Conservation (phyloP, 2,329 filamentous ascomycete species). For the Aspergillus sp. region DNA sequence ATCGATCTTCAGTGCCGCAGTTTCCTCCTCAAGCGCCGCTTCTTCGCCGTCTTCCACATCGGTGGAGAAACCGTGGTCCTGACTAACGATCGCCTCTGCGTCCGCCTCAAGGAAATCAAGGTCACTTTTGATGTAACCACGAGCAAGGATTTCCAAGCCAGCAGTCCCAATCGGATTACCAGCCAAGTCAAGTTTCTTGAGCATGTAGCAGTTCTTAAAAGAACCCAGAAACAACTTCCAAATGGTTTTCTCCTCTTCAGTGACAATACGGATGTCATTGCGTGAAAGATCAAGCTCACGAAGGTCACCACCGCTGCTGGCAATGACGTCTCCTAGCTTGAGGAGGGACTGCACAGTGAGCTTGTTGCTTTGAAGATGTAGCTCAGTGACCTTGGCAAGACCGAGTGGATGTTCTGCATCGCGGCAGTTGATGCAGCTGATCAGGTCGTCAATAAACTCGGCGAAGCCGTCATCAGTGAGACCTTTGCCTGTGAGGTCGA, state of each 20-base stretch:
- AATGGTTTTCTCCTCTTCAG: constrained; percentile 33
- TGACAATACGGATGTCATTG: constrained; percentile 45
- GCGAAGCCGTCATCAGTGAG: constrained; percentile 48
- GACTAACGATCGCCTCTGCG: constrained; percentile 17
- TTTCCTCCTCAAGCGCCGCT: constrained; percentile 3
- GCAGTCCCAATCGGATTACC: constrained; percentile 43
- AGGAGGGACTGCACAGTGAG: constrained; percentile 44
- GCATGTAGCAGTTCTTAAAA: constrained; percentile 43
- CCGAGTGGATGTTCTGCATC: constrained; percentile 29
- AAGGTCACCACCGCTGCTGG: constrained; percentile 44
- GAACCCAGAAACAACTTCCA: constrained; percentile 48
- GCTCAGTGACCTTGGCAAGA: constrained; percentile 43
- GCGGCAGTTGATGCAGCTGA: constrained; percentile 37
- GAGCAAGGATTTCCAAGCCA: constrained; percentile 48
- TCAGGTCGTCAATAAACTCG: constrained; percentile 44
- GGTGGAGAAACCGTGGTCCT: neutral
- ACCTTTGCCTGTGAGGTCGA: constrained; percentile 46
- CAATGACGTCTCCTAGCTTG: constrained; percentile 43
- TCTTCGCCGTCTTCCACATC: constrained; percentile 4
- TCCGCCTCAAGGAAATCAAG: constrained; percentile 33
- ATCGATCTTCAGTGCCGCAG: constrained; percentile 14
- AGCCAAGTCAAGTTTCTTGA: constrained; percentile 48
- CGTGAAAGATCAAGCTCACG: constrained; percentile 48
- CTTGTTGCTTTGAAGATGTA: constrained; percentile 47
- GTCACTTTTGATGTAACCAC: constrained; percentile 42